phyloP scores from a whole-genome alignment of 1,139 yeast genomes.

The Hyphopichia buzzinii region DNA sequence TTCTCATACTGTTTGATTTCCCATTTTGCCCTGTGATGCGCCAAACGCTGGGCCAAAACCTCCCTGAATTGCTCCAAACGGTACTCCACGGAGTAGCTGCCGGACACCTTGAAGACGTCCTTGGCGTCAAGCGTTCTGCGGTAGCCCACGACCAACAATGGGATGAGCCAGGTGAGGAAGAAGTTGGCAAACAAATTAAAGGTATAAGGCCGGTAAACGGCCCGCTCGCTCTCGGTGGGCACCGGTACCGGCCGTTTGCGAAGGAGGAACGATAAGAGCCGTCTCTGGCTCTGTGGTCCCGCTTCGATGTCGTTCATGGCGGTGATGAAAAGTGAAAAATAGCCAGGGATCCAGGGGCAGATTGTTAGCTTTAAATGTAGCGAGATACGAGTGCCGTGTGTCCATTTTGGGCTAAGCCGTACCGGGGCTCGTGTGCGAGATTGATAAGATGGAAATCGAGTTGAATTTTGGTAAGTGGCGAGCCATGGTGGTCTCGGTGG shows the following conservation, averaged over 20 bases:
- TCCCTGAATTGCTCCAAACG: slow-evolving; percentile 1
- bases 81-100: slow-evolving; percentile 17
- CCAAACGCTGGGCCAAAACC: slow-evolving; percentile 11
- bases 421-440: no score
- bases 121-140: slow-evolving; percentile 39
- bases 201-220: slow-evolving; percentile 21
- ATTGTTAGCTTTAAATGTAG: no score
- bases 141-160: slow-evolving; percentile 42
- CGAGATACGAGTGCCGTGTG: no score
- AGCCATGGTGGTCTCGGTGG: no score
- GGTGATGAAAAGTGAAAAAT: no score
- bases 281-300: neutral
- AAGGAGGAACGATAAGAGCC: slow-evolving; percentile 2
- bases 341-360: no score
- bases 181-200: slow-evolving; percentile 26
- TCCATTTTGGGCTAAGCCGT: no score
- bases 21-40: slow-evolving; percentile 13
- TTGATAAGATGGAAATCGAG: no score
- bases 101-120: slow-evolving; percentile 35
- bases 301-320: neutral
- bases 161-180: slow-evolving; percentile 44
- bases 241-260: slow-evolving; percentile 24
- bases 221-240: slow-evolving; percentile 32
- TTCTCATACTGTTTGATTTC: no score
- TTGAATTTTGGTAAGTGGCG: no score